phyloP scores from a whole-genome alignment of 2,329 filamentous ascomycete species.

The Epichloe baconii region DNA sequence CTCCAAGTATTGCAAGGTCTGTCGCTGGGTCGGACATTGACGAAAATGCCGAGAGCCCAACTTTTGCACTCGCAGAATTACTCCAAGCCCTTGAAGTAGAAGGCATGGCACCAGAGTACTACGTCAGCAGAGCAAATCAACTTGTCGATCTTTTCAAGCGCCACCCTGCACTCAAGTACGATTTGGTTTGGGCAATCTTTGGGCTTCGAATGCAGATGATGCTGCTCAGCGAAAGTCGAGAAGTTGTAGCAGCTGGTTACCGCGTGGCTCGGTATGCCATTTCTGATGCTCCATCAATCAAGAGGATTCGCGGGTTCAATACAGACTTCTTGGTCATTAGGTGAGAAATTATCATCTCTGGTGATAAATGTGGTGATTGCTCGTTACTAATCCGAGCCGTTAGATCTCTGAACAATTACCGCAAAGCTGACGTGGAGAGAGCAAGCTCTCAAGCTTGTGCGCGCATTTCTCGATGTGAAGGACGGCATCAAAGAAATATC shows the following conservation, averaged over 20 bases:
- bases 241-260: conserved; percentile 91
- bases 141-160: conserved; percentile 94
- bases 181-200: conserved; percentile 91
- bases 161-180: conserved; percentile 87
- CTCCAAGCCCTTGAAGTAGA: conserved; percentile 79
- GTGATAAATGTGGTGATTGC: background rate
- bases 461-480: conserved; percentile 91
- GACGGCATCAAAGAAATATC: conserved; percentile 82
- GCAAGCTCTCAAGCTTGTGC: conserved; percentile 90
- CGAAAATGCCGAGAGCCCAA: conserved; percentile 70
- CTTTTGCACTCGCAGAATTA: conserved; percentile 79
- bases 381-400: conserved; percentile 6
- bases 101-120: conserved; percentile 85
- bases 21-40: conserved; percentile 50
- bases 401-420: conserved; percentile 81
- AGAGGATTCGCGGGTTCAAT: conserved; percentile 75
- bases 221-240: conserved; percentile 87
- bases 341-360: conserved; percentile 9
- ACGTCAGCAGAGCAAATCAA: conserved; percentile 82
- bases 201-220: conserved; percentile 88
- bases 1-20: conserved; percentile 41
- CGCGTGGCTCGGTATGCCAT: conserved; percentile 89
- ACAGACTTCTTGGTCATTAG: conserved; percentile 83
- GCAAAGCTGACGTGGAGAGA: conserved; percentile 94
- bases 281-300: conserved; percentile 77